These are phyloP conservation scores for Apiotrichum gamsii DNA, from an alignment of 1,284 basidiomycete genomes.

Conservation along the genomic window DNA sequence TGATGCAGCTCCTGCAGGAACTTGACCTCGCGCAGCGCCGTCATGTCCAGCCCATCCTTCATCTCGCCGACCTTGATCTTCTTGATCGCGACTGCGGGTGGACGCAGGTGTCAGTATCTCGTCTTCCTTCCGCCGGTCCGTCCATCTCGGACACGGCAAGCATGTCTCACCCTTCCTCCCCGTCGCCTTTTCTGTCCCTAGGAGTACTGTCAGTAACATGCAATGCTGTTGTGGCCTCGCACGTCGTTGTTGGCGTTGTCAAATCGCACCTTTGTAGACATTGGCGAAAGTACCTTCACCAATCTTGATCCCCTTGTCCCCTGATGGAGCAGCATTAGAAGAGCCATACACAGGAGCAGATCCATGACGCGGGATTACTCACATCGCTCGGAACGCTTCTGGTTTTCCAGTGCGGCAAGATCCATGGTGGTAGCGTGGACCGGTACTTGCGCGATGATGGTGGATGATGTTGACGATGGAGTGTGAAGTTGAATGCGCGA, in stretches of 20 bases:
- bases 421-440: conserved; percentile 41
- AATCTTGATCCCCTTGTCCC: conserved; percentile 71
- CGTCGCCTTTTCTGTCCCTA: conserved; percentile 34
- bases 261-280: conserved; percentile 93
- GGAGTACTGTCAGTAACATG: background rate
- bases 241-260: too few relatives aligned
- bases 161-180: conserved; percentile 35
- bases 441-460: too few relatives aligned
- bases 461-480: too few relatives aligned
- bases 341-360: too few relatives aligned
- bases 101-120: conserved; percentile 37
- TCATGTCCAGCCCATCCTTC: conserved; percentile 98
- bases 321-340: conserved; percentile 19
- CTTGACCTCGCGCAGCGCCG: conserved; percentile 96
- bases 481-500: too few relatives aligned
- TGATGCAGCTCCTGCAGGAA: conserved; percentile 90
- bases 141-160: background rate
- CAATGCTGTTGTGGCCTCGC: conserved; percentile 23
- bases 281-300: conserved; percentile 98
- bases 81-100: conserved; percentile 93
- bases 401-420: conserved; percentile 39
- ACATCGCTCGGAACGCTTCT: conserved; percentile 34
- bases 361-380: conserved; percentile 4
- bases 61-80: conserved; percentile 96
- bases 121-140: too few relatives aligned